These are phyloP conservation scores for Mrakia blollopis DNA, from an alignment of 768 basidiomycete genomes.

Conservation along the genomic window DNA sequence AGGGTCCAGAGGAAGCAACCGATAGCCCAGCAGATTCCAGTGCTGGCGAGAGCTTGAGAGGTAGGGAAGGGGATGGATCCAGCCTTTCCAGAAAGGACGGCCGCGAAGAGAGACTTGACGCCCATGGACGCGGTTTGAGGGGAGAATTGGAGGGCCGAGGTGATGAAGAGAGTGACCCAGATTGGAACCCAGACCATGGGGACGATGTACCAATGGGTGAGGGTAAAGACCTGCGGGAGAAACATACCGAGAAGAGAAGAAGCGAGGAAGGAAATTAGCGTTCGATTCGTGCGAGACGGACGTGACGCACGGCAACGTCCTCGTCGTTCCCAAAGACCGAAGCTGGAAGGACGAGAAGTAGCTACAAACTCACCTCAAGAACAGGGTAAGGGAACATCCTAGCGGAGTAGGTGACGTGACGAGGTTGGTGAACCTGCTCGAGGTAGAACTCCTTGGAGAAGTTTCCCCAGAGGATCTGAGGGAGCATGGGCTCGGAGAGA, in stretches of 20 bases:
- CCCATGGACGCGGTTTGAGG: slow-evolving; percentile 42
- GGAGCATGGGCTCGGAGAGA: slow-evolving; percentile 71
- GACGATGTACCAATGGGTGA: slow-evolving; percentile 89
- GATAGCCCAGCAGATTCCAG: slow-evolving; percentile 55
- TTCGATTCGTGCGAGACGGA: neutral
- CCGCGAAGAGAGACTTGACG: slow-evolving; percentile 37
- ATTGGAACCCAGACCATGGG: slow-evolving; percentile 91
- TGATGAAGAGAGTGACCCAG: slow-evolving; percentile 66
- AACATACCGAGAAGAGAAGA: neutral
- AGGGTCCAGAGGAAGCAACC: slow-evolving; percentile 93
- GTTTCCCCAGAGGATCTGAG: slow-evolving; percentile 81
- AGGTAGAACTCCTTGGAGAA: slow-evolving; percentile 94
- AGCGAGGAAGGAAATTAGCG: neutral
- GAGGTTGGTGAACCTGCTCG: slow-evolving; percentile 92
- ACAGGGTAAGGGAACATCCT: slow-evolving; percentile 65
- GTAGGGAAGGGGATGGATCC: slow-evolving; percentile 41
- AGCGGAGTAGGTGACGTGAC: slow-evolving; percentile 76
- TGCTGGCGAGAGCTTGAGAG: slow-evolving; percentile 53
- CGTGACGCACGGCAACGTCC: neutral
- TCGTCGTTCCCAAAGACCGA: neutral
- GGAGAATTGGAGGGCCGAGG: slow-evolving; percentile 65
- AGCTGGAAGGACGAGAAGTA: neutral
- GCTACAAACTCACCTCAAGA: slow-evolving; percentile 60
- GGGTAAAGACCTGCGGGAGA: slow-evolving; percentile 60
- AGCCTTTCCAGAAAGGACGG: slow-evolving; percentile 33